Evolutionary conservation across 2,329 filamentous ascomycete genomes (phyloP).

Genomic region (Capronia coronata): DNA sequence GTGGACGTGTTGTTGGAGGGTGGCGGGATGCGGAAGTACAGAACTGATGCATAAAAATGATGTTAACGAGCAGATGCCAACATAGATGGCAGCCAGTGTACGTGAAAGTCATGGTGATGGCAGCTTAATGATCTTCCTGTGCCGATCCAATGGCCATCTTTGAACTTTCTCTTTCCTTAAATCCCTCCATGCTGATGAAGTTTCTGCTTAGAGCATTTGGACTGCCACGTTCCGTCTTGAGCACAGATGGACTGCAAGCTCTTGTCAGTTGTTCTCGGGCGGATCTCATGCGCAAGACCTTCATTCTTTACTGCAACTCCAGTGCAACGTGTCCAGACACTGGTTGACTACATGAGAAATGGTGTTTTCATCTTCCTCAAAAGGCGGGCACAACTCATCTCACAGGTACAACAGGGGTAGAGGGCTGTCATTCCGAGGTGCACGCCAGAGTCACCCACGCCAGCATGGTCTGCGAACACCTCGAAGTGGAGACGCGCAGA

Average conservation of each 20-base stretch:
- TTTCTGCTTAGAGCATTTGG: neutral
- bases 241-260: neutral
- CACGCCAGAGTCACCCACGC: neutral
- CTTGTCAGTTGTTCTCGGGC: neutral
- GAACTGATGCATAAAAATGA: constrained; percentile 40
- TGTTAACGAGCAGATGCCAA: constrained; percentile 9
- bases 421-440: neutral
- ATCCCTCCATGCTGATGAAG: neutral
- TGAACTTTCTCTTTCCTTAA: neutral
- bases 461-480: constrained; percentile 1
- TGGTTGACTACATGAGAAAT: too few species aligned
- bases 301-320: too few species aligned
- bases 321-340: too few species aligned
- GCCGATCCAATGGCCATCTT: neutral
- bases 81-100: constrained; percentile 7
- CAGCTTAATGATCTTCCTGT: neutral
- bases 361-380: neutral
- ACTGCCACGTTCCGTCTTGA: constrained; percentile 4
- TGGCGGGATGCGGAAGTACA: constrained; percentile 68
- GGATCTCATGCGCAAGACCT: too few species aligned
- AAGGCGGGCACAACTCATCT: neutral
- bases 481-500: neutral
- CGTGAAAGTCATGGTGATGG: neutral
- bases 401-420: neutral
- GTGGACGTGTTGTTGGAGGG: constrained; percentile 55